Percentiles rank a stretch among this genome's conserved stretches.
These are phyloP conservation scores for Narthecium ossifragum DNA, from an alignment of 106 monocot species.

Conservation along the genomic window DNA sequence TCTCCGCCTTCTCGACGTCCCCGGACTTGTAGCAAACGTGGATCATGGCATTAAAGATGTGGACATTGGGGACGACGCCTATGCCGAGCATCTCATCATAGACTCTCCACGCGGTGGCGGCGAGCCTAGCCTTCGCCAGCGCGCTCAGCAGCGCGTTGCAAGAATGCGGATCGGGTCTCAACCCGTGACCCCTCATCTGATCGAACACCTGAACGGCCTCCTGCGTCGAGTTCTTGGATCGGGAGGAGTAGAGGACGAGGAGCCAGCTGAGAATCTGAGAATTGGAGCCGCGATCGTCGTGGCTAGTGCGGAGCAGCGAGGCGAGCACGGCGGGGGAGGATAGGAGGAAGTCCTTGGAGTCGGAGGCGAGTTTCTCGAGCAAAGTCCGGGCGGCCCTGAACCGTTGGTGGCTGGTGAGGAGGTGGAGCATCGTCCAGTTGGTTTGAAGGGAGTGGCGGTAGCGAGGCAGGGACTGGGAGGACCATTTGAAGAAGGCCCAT, in stretches of 20 bases:
- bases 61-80: constrained; percentile 37
- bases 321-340: constrained; percentile 54
- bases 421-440: constrained; percentile 62
- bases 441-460: constrained; percentile 64
- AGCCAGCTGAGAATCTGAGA: constrained; percentile 75
- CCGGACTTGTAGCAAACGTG: constrained; percentile 72
- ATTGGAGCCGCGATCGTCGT: constrained; percentile 15
- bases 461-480: constrained; percentile 42
- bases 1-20: constrained; percentile 47
- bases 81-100: constrained; percentile 50
- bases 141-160: constrained; percentile 58
- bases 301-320: constrained; percentile 24
- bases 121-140: constrained; percentile 53
- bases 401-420: constrained; percentile 41
- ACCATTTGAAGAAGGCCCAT: constrained; percentile 66
- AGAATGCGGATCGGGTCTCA: constrained; percentile 51
- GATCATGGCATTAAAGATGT: constrained; percentile 83
- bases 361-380: constrained; percentile 39
- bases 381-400: constrained; percentile 40
- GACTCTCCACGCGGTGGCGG: constrained; percentile 75
- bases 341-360: constrained; percentile 38
- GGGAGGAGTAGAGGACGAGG: constrained; percentile 43
- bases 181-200: constrained; percentile 26
- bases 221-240: constrained; percentile 22
- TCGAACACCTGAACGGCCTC: constrained; percentile 66